These are phyloP conservation scores for Hibiscus tridactylites DNA, from an alignment of 345 rosid species.

Conservation along the genomic window DNA sequence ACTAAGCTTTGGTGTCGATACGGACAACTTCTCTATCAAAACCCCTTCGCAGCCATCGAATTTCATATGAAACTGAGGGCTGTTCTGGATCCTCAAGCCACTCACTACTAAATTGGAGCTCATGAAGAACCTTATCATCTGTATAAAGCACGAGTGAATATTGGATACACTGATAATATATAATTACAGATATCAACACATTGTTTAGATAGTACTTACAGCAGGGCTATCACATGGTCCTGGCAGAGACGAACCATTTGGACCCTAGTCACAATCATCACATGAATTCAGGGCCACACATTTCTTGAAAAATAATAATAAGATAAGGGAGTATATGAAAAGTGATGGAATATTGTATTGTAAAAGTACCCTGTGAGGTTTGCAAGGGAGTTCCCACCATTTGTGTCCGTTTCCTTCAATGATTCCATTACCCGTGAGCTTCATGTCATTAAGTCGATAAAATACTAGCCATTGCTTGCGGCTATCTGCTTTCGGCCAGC, in stretches of 20 bases:
- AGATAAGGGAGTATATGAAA: no score
- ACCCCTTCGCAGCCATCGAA: background rate
- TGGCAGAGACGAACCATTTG: constrained; percentile 40
- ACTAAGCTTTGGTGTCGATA: background rate
- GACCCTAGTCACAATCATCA: constrained; percentile 45
- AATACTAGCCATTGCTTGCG: constrained; percentile 84
- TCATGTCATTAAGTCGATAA: constrained; percentile 58
- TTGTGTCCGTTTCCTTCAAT: constrained; percentile 91
- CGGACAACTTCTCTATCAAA: background rate
- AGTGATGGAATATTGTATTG: background rate
- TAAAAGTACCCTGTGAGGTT: constrained; percentile 70
- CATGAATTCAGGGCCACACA: background rate
- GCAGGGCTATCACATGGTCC: constrained; percentile 85
- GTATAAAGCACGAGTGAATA: background rate
- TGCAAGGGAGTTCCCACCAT: constrained; percentile 99
- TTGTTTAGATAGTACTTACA: constrained; percentile 34
- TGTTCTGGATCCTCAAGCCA: background rate
- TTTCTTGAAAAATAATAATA: background rate
- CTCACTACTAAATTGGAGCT: background rate
- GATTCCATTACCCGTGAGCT: constrained; percentile 69
- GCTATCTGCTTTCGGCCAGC: constrained; percentile 75
- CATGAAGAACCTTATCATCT: background rate
- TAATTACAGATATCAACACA: no score
- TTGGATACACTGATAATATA: no score
- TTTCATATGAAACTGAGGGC: background rate